Conservation (phyloP, 768 basidiomycete genomes). For the Rhizopogon roseolus region DNA sequence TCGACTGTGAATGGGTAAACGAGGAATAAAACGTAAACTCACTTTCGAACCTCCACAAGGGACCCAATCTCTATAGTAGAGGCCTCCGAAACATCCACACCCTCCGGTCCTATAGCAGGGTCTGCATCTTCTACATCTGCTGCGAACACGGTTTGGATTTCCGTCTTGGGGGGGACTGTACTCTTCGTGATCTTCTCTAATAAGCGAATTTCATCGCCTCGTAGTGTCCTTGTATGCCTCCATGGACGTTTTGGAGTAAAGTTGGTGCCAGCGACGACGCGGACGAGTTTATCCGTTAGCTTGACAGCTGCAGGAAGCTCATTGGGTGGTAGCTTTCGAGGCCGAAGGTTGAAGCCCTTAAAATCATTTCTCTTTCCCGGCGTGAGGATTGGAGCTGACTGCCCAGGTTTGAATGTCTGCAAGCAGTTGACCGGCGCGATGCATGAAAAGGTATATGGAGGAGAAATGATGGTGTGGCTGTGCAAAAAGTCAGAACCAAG, state of each 20-base stretch:
- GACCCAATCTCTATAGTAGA: conserved; percentile 34
- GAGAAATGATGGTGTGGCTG: conserved; percentile 24
- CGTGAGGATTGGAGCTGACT: background rate
- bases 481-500: conserved; percentile 9
- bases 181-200: conserved; percentile 11
- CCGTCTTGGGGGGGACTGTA: background rate
- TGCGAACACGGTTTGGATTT: conserved; percentile 18
- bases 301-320: conserved; percentile 4
- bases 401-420: conserved; percentile 13
- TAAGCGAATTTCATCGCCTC: conserved; percentile 37
- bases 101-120: conserved; percentile 5
- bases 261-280: conserved; percentile 24
- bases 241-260: conserved; percentile 26
- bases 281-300: conserved; percentile 29
- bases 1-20: too few species aligned
- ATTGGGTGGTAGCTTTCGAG: background rate
- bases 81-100: conserved; percentile 6
- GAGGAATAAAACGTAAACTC: too few species aligned
- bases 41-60: conserved; percentile 53
- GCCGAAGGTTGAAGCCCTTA: background rate
- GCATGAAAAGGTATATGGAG: conserved; percentile 21
- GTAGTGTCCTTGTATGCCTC: conserved; percentile 29
- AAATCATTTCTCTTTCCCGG: background rate
- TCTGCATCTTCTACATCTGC: conserved; percentile 13
- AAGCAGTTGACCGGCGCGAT: conserved; percentile 16